Evolutionary conservation across 2,329 filamentous ascomycete species (phyloP), one percentile per base, ranked within the genome.

Genomic region (Ambrosiella beaveri): DNA sequence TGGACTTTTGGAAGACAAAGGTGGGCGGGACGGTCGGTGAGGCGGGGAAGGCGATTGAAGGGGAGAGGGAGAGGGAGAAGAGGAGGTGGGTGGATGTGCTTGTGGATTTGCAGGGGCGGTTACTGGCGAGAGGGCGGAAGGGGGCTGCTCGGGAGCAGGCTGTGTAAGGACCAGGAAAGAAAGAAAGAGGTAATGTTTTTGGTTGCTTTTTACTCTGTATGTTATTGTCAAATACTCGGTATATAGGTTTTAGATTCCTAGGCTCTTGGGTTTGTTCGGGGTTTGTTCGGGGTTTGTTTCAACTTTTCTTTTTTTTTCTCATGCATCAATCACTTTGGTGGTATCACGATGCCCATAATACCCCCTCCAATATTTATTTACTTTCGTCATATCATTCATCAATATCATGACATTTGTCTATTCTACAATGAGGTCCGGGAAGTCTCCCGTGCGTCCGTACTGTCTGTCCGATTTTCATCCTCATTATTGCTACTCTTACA

Each of bases 121-220:
- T 84, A 51, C 67, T 82, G 63, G 77, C 76, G 0, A 73, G 77
- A 60, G 79, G 79, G 3, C 71, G 69, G 59, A 82, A 79, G 67
- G 74, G 65, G 58, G 49, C 59, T n/a, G 7, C 12, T 54, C 47
- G 38, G 35, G 44, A 17, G 19, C 41, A n/a, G 19, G 38, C n/a
- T 19, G 52, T 17, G 4, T 17, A 50, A 9, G 19, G 11, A 51
- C 19, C 40, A 8, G 44, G 5, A 27, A 27, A 27, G 27, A 27
- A 27, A 47, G 44, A 17, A 15, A 11, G 56, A 7, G 39, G n/a
- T 27, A 11, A 40, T 45, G 15, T 45, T 49, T 49, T 38, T 1
- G 65, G 63, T 13, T 51, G 9, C 17, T 53, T 38, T 8, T 52
- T 27, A 27, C 27, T 27, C 27, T 27, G 27, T 27, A 27, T 27